Percentiles rank a stretch among this genome's conserved stretches.
phyloP scores from a whole-genome alignment of 371 early-diverging fungal genomes.

The Mortierella sp. region DNA sequence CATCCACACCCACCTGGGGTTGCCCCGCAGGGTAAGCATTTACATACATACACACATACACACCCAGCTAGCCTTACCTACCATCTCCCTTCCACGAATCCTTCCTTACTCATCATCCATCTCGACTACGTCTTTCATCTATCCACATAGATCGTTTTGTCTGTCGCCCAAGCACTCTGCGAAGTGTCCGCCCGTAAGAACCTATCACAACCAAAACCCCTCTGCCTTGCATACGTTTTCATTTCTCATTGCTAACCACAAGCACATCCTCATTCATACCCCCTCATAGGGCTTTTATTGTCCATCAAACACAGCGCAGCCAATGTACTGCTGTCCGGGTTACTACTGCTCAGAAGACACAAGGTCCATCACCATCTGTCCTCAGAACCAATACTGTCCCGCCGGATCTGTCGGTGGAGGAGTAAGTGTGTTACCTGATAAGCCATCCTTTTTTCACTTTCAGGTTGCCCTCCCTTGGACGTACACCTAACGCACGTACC shows the following conservation, averaged over 20 bases:
- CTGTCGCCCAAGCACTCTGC: slow-evolving; percentile 15
- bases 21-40: slow-evolving; percentile 52
- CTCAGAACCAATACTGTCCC: slow-evolving; percentile 59
- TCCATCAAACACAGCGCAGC: slow-evolving; percentile 64
- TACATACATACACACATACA: not conserved
- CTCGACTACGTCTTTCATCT: not conserved
- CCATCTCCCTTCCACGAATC: not conserved
- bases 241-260: not conserved
- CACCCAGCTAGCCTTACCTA: not conserved
- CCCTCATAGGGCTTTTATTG: slow-evolving; percentile 57
- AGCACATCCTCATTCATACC: not conserved
- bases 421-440: slow-evolving; percentile 16
- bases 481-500: not conserved
- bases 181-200: slow-evolving; percentile 7
- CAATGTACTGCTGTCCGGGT: slow-evolving; percentile 63
- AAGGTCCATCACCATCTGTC: slow-evolving; percentile 48
- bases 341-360: slow-evolving; percentile 62
- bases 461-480: too few species aligned
- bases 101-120: not conserved
- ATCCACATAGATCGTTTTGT: slow-evolving; percentile 1
- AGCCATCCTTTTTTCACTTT: too few species aligned
- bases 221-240: not conserved
- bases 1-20: slow-evolving; percentile 33
- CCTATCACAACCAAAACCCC: not conserved
- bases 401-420: slow-evolving; percentile 47